Base-by-base conservation (phyloP, 148 eudicot genomes). In the Linanthus parryae region DNA sequence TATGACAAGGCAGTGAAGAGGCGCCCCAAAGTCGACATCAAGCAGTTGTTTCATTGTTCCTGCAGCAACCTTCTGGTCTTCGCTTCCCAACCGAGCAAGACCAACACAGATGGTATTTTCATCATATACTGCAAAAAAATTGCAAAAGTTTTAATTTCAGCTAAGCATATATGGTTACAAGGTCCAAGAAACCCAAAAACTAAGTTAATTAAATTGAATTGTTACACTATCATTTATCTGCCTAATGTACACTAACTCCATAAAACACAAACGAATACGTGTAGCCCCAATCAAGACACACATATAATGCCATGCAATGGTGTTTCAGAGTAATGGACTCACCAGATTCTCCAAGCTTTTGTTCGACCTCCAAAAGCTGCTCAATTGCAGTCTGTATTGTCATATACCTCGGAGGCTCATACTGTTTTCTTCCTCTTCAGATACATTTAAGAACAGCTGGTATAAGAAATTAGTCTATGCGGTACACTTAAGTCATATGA, bases 331-430 rank as follows among this genome's bases (percentile, higher is more conserved):
- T n/a, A n/a, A n/a, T n/a, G 24, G 34, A 56, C 68, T 14, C 58
- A 87, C 96, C 98, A 37, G 80, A 59, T 73, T 78, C 90, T 50
- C 74, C 75, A 21, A 69, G 77, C 35, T 36, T 66, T 64, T 75
- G 75, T 58, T 71, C 98, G 62, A 87, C 90, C 75, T 92, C 98
- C 40, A 92, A 79, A 44, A 92, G 94, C 59, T 92, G 98, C 59
- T 87, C 98, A 27, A 92, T 77, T 48, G 96, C 98, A 41, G 75
- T 82, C 48, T 54, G 67, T 46, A 87, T 69, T 11, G 86, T 72
- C 96, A 92, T 92, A 68, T 70, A 92, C 69, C 85, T 84, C 25
- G 98, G 94, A 28, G 94, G 94, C 62, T 87, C 98, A 54, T 92
- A 92, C 36, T 70, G 61, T 68, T 91, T 91, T 68, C 64, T 86